Percentiles rank a stretch among this genome's conserved stretches.
Conservation (phyloP, 148 eudicot species). For the Hydrangea macrophylla region DNA sequence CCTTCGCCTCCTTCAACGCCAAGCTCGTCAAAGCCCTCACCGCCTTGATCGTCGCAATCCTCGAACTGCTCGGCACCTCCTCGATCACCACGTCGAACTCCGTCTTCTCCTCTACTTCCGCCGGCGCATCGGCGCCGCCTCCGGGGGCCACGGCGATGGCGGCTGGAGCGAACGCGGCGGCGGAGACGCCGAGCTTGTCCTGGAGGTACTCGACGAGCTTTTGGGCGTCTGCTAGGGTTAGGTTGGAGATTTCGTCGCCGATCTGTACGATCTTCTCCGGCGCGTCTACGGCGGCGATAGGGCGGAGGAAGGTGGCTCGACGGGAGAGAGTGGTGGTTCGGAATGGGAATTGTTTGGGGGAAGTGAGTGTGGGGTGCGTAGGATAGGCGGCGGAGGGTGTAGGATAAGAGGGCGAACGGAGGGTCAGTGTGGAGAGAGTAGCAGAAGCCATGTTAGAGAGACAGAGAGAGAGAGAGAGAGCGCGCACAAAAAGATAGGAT, state of each 20-base stretch:
- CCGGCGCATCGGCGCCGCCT: constrained; percentile 32
- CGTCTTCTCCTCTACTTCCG: constrained; percentile 78
- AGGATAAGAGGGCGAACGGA: constrained; percentile 29
- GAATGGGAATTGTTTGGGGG: constrained; percentile 36
- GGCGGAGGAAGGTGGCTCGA: constrained; percentile 61
- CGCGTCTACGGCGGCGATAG: constrained; percentile 69
- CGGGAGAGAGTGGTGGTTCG: constrained; percentile 19
- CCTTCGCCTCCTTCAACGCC: constrained; percentile 87
- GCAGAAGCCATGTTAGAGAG: constrained; percentile 25
- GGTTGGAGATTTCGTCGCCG: constrained; percentile 62
- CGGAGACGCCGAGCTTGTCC: constrained; percentile 82
- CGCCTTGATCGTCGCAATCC: constrained; percentile 86
- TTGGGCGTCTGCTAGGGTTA: constrained; percentile 78
- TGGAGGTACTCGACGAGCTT: constrained; percentile 79
- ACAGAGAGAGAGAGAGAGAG: constrained; percentile 3
- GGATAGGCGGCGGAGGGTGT: constrained; percentile 27
- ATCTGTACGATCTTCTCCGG: constrained; percentile 54
- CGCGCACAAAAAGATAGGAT: constrained; percentile 27
- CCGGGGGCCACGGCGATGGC: constrained; percentile 36
- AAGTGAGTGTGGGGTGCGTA: constrained; percentile 14
- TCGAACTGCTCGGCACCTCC: constrained; percentile 74
- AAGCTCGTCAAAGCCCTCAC: constrained; percentile 79
- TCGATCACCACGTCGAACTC: constrained; percentile 84
- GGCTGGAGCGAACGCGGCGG: constrained; percentile 79
- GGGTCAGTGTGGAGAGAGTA: constrained; percentile 18